Percentiles rank a stretch among this genome's conserved stretches.
These are phyloP conservation scores for Penicillium arizonense DNA, from an alignment of 495 filamentous ascomycete genomes.

Conservation along the genomic window DNA sequence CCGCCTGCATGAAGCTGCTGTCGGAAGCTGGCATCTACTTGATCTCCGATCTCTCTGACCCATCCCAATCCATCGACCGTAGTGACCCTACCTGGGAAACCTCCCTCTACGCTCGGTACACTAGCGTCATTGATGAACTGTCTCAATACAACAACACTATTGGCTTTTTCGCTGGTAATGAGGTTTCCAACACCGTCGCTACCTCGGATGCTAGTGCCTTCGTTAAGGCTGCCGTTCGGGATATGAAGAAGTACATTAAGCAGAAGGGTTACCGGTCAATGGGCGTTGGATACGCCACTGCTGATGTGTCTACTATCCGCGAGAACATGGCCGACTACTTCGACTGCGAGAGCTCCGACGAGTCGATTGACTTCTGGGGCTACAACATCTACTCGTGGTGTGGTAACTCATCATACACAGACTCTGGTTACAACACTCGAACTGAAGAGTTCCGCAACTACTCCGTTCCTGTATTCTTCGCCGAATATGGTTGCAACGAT, in stretches of 20 bases:
- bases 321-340: conserved; percentile 81
- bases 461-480: conserved; percentile 92
- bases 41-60: conserved; percentile 82
- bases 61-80: conserved; percentile 78
- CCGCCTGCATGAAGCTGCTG: conserved; percentile 79
- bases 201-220: conserved; percentile 87
- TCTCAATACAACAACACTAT: conserved; percentile 79
- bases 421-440: conserved; percentile 75
- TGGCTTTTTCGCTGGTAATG: conserved; percentile 97
- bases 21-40: conserved; percentile 91
- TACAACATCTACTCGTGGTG: conserved; percentile 99
- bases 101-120: conserved; percentile 75
- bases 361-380: conserved; percentile 91
- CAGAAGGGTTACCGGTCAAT: conserved; percentile 69
- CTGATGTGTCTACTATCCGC: conserved; percentile 82
- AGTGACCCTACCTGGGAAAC: conserved; percentile 73
- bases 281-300: conserved; percentile 93
- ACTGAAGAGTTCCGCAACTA: conserved; percentile 83
- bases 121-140: conserved; percentile 76
- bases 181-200: conserved; percentile 80
- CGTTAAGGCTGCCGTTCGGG: conserved; percentile 94
- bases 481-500: conserved; percentile 94
- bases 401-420: conserved; percentile 68
- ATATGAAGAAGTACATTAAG: conserved; percentile 91
- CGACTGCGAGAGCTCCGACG: conserved; percentile 69